Percentiles rank a stretch among this genome's conserved stretches.
Evolutionary conservation across 345 rosid genomes (phyloP).

Genomic region (Arabidopsis thaliana): TAIR10.1 NC_003074.8:7052501-7053000

Average conservation of each 20-base stretch:
- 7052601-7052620: conserved; percentile 47
- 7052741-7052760: background rate
- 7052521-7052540: conserved; percentile 31
- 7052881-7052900: conserved; percentile 61
- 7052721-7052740: background rate
- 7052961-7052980: background rate
- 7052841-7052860: conserved; percentile 64
- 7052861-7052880: conserved; percentile 66
- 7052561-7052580: background rate
- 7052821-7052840: conserved; percentile 85
- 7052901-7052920: conserved; percentile 63
- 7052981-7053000: background rate
- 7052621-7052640: conserved; percentile 85
- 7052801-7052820: conserved; percentile 67
- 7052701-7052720: background rate
- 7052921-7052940: conserved; percentile 66
- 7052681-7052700: background rate
- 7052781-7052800: conserved; percentile 63
- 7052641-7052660: conserved; percentile 57
- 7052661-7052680: conserved; percentile 67
- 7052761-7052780: conserved; percentile 77
- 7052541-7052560: conserved; percentile 33
- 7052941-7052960: background rate
- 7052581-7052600: conserved; percentile 12
- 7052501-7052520: conserved; percentile 33